phyloP scores from a whole-genome alignment of 768 basidiomycete genomes.

The Albatrellus ellisii region DNA sequence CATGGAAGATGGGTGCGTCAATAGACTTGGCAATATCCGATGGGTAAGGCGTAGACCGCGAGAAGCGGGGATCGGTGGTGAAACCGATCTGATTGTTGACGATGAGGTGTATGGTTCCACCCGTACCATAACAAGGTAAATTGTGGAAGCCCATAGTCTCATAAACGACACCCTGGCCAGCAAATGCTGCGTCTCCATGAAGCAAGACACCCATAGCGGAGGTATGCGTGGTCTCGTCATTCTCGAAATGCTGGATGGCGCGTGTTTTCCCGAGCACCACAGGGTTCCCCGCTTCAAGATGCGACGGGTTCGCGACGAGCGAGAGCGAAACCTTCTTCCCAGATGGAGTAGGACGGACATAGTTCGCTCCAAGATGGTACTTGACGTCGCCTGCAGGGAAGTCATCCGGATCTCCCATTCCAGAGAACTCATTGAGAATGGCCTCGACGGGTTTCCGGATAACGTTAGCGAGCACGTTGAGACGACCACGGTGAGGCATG shows the following conservation, averaged over 20 bases:
- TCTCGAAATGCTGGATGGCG: constrained; percentile 89
- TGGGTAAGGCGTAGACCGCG: constrained; percentile 95
- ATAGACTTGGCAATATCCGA: constrained; percentile 98
- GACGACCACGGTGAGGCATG: constrained; percentile 98
- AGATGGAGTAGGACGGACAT: constrained; percentile 92
- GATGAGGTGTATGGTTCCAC: constrained; percentile 95
- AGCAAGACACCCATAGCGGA: constrained; percentile 92
- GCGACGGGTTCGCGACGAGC: constrained; percentile 96
- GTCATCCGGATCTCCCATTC: constrained; percentile 50
- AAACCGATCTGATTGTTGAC: constrained; percentile 99
- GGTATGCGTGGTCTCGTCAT: constrained; percentile 65
- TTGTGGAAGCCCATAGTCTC: constrained; percentile 99
- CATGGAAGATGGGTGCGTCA: constrained; percentile 98
- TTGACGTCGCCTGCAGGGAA: constrained; percentile 95
- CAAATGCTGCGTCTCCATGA: constrained; percentile 97
- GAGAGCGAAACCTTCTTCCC: constrained; percentile 97
- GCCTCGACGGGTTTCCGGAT: constrained; percentile 98
- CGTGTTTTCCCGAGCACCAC: constrained; percentile 99
- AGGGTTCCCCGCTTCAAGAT: constrained; percentile 93
- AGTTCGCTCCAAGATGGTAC: constrained; percentile 98
- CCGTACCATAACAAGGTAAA: constrained; percentile 90
- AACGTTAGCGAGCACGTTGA: constrained; percentile 97
- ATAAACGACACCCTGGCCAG: constrained; percentile 96
- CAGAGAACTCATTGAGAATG: constrained; percentile 93
- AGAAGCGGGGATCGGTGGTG: constrained; percentile 95